A percentile compares a stretch with the other conserved stretches of the same genome.
Evolutionary conservation across 2,329 filamentous ascomycete species (phyloP).

Genomic region (Ophiostoma sp.): DNA sequence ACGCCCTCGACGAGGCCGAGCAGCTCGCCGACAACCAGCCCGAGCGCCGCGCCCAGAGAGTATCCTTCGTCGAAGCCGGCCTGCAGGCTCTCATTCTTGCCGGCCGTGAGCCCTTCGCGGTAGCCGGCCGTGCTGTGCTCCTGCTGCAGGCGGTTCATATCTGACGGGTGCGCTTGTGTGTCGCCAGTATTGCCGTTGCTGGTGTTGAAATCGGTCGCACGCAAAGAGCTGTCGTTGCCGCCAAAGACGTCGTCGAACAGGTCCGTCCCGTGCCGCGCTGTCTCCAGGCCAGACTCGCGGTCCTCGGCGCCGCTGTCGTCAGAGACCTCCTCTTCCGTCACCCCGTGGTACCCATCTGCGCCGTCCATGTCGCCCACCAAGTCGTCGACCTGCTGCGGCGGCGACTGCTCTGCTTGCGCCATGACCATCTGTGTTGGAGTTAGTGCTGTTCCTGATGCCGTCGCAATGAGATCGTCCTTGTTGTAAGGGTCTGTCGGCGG

Average conservation of each 20-base stretch:
- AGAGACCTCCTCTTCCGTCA: not conserved
- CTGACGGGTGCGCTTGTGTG: constrained; percentile 44
- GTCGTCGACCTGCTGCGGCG: not conserved
- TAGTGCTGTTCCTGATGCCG: not conserved
- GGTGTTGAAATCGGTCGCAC: not conserved
- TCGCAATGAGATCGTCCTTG: constrained; percentile 23
- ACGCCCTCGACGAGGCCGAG: constrained; percentile 75
- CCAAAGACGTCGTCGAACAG: constrained; percentile 29
- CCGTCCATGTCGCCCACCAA: not conserved
- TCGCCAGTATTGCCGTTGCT: constrained; percentile 1
- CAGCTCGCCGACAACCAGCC: constrained; percentile 66
- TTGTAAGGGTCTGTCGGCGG: constrained; percentile 22
- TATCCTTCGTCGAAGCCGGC: constrained; percentile 89
- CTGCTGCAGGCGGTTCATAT: constrained; percentile 67
- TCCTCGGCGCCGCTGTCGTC: not conserved
- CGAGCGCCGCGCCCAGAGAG: constrained; percentile 73
- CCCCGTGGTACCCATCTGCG: constrained; percentile 7
- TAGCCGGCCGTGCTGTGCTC: constrained; percentile 84
- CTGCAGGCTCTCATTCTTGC: constrained; percentile 74
- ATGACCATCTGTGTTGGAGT: not conserved
- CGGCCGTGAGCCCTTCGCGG: constrained; percentile 73
- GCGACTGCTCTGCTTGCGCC: not conserved
- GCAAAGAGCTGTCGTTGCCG: not conserved
- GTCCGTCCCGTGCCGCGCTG: constrained; percentile 13
- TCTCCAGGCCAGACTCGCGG: not conserved